These are phyloP conservation scores for Fusarium kyushuense DNA, from an alignment of 2,329 filamentous ascomycete genomes.

Conservation along the genomic window DNA sequence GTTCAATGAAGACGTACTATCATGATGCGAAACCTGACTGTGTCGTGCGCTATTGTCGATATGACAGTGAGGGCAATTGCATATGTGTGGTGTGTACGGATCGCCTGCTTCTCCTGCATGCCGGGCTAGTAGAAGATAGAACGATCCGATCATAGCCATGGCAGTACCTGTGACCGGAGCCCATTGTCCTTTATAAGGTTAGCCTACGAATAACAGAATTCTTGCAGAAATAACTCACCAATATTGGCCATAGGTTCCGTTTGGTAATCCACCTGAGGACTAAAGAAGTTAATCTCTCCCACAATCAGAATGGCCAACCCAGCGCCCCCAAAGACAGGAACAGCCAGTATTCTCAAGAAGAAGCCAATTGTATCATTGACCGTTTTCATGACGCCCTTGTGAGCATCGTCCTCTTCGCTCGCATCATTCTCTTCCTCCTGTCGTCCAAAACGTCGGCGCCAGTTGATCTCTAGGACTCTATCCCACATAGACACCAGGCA, in stretches of 20 bases:
- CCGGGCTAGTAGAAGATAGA: slow-evolving; percentile 64
- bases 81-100: slow-evolving; percentile 1
- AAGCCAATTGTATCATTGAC: slow-evolving; percentile 67
- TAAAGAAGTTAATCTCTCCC: slow-evolving; percentile 75
- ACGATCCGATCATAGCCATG: slow-evolving; percentile 68
- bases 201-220: accelerated
- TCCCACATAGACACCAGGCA: slow-evolving; percentile 72
- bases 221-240: slow-evolving; percentile 55
- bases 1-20: background rate
- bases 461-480: slow-evolving; percentile 73
- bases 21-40: background rate
- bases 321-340: slow-evolving; percentile 69
- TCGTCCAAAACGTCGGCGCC: slow-evolving; percentile 58
- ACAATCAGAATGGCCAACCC: slow-evolving; percentile 70
- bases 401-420: slow-evolving; percentile 61
- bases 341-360: slow-evolving; percentile 67
- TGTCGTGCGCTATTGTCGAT: background rate
- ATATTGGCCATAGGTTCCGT: slow-evolving; percentile 73
- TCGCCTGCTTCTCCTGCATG: slow-evolving; percentile 18
- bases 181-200: slow-evolving; percentile 63
- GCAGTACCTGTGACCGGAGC: slow-evolving; percentile 69
- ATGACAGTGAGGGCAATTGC: slow-evolving; percentile 30
- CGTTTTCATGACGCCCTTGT: slow-evolving; percentile 62
- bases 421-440: slow-evolving; percentile 27
- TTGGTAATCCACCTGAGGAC: slow-evolving; percentile 65